These are phyloP conservation scores for Penicillium sp. DNA, from an alignment of 2,329 filamentous ascomycete species.

Conservation along the genomic window DNA sequence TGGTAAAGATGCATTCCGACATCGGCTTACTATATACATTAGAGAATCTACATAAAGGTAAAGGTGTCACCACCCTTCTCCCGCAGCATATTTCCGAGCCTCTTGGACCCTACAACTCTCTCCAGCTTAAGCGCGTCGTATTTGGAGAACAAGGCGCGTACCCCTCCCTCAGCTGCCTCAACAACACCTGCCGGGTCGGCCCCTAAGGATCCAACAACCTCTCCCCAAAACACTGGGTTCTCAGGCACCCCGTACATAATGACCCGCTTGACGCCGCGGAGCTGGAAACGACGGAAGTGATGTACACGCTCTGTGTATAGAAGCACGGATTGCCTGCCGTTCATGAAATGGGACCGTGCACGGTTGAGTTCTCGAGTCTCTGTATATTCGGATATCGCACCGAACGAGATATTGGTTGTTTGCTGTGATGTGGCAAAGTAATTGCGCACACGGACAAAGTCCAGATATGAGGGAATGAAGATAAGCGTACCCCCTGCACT, in stretches of 20 bases:
- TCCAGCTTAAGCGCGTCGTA: slow-evolving; percentile 91
- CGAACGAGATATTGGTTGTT: slow-evolving; percentile 69
- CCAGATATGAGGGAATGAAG: slow-evolving; percentile 91
- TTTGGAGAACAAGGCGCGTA: slow-evolving; percentile 74
- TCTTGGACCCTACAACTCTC: slow-evolving; percentile 79
- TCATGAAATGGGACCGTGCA: slow-evolving; percentile 84
- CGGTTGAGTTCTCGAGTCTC: slow-evolving; percentile 77
- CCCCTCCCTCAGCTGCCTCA: slow-evolving; percentile 60
- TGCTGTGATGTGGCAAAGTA: slow-evolving; percentile 76
- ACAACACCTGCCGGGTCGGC: slow-evolving; percentile 55
- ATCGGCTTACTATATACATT: slow-evolving; percentile 6
- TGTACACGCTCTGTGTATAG: slow-evolving; percentile 96
- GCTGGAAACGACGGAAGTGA: slow-evolving; percentile 87
- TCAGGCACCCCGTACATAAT: slow-evolving; percentile 91
- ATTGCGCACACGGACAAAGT: slow-evolving; percentile 93
- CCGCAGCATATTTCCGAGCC: slow-evolving; percentile 81
- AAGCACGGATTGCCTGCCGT: slow-evolving; percentile 78
- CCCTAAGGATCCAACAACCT: slow-evolving; percentile 48
- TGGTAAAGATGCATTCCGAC: neutral
- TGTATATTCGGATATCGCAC: slow-evolving; percentile 87
- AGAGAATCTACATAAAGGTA: slow-evolving; percentile 74
- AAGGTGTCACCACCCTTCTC: slow-evolving; percentile 86
- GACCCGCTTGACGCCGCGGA: slow-evolving; percentile 81
- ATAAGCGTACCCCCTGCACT: slow-evolving; percentile 75
- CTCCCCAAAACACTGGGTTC: slow-evolving; percentile 65